A percentile compares a stretch with the other conserved stretches of the same genome.
phyloP scores from a whole-genome alignment of 192 early-diverging fungal genomes.

The Linderina pennispora region DNA sequence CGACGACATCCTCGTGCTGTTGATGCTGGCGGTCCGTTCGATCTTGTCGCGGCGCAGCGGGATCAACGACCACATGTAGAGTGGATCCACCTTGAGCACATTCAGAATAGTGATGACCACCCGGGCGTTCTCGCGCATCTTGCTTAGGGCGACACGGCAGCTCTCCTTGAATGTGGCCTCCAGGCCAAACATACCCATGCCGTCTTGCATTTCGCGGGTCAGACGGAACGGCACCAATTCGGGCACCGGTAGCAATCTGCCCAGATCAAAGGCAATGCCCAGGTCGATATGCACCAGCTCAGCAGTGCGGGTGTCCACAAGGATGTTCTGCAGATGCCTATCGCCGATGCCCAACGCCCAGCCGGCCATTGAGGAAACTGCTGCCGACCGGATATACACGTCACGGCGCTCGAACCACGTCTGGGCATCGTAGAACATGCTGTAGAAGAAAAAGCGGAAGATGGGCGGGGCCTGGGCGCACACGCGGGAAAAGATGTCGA shows the following conservation, averaged over 20 bases:
- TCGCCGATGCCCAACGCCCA: slow-evolving; percentile 91
- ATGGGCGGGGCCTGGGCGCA: slow-evolving; percentile 49
- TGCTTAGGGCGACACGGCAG: slow-evolving; percentile 72
- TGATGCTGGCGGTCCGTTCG: slow-evolving; percentile 19
- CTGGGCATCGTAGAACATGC: slow-evolving; percentile 59
- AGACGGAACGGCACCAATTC: slow-evolving; percentile 91
- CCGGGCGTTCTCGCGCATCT: slow-evolving; percentile 74
- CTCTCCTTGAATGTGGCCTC: slow-evolving; percentile 74
- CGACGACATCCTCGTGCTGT: not conserved
- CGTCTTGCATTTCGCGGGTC: slow-evolving; percentile 83
- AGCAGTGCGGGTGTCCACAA: slow-evolving; percentile 73
- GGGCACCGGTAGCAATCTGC: slow-evolving; percentile 76
- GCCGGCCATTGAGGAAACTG: slow-evolving; percentile 79
- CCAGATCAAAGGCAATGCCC: slow-evolving; percentile 97
- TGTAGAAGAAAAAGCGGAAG: slow-evolving; percentile 72
- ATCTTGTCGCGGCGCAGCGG: slow-evolving; percentile 39
- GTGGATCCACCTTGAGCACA: slow-evolving; percentile 90
- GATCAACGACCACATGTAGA: slow-evolving; percentile 64
- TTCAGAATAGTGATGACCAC: slow-evolving; percentile 84
- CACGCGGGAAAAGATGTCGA: slow-evolving; percentile 49
- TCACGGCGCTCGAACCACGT: slow-evolving; percentile 73
- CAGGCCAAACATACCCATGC: slow-evolving; percentile 75
- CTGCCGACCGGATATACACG: slow-evolving; percentile 73
- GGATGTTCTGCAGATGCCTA: slow-evolving; percentile 88
- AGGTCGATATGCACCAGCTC: slow-evolving; percentile 95